These are phyloP conservation scores for Myxozyma neglecta DNA, from an alignment of 805 yeast genomes.

Conservation along the genomic window DNA sequence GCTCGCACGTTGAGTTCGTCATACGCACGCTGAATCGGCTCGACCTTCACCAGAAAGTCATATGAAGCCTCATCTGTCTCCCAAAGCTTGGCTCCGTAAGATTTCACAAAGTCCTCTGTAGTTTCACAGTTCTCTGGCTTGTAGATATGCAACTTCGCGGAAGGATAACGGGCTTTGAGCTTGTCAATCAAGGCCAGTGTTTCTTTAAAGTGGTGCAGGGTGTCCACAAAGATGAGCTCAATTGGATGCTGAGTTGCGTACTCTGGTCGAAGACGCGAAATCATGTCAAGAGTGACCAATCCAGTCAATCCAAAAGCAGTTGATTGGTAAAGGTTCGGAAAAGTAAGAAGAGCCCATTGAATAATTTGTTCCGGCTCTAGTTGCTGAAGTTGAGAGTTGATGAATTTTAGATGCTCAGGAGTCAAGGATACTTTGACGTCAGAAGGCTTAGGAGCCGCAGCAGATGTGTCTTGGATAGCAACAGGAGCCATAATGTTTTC, in stretches of 20 bases:
- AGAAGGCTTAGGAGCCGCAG: background rate
- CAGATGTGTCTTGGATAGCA: slow-evolving; percentile 8
- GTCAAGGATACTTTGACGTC: slow-evolving; percentile 41
- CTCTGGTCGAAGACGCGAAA: slow-evolving; percentile 51
- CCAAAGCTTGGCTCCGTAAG: slow-evolving; percentile 81
- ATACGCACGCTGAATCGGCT: slow-evolving; percentile 87
- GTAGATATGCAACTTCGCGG: slow-evolving; percentile 59
- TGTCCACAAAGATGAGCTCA: slow-evolving; percentile 83
- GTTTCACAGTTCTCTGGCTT: slow-evolving; percentile 59
- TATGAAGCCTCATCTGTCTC: slow-evolving; percentile 75
- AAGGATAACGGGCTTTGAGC: slow-evolving; percentile 58
- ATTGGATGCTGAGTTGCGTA: slow-evolving; percentile 45
- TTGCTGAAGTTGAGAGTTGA: slow-evolving; percentile 60
- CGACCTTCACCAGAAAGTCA: slow-evolving; percentile 87
- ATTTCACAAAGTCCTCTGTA: slow-evolving; percentile 62
- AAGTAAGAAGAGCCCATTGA: slow-evolving; percentile 78
- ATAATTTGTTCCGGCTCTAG: slow-evolving; percentile 70
- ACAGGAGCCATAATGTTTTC: slow-evolving; percentile 21
- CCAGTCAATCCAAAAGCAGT: slow-evolving; percentile 97
- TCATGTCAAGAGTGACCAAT: slow-evolving; percentile 79
- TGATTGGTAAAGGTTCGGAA: slow-evolving; percentile 82
- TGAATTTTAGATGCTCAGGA: slow-evolving; percentile 58
- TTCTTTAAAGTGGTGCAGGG: slow-evolving; percentile 93
- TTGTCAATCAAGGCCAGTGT: slow-evolving; percentile 70
- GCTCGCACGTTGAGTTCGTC: slow-evolving; percentile 70